Percentiles rank a stretch among this genome's conserved stretches.
phyloP scores from a whole-genome alignment of 139 green algal species.

The Picochlorum costavermella region DNA sequence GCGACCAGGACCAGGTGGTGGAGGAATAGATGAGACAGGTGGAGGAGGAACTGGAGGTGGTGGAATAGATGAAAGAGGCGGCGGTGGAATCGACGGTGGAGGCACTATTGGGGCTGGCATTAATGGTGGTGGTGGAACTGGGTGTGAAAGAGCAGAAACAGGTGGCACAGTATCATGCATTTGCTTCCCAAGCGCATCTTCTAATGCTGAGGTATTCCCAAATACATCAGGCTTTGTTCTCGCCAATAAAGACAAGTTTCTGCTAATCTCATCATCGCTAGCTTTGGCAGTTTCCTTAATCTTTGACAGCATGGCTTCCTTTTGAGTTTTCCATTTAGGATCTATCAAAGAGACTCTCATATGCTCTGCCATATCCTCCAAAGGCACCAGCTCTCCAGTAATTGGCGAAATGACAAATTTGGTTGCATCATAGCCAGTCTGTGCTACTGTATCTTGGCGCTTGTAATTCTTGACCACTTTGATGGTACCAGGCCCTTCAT shows the following conservation, averaged over 20 bases:
- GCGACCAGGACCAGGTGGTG: neutral
- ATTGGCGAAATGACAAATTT: conserved; percentile 89
- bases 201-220: conserved; percentile 79
- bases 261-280: conserved; percentile 85
- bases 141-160: conserved; percentile 6
- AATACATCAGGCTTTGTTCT: conserved; percentile 91
- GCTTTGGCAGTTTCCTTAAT: conserved; percentile 67
- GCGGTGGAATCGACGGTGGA: neutral
- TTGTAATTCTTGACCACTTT: conserved; percentile 88
- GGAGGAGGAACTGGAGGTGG: conserved; percentile 15
- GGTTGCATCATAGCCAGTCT: conserved; percentile 13
- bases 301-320: conserved; percentile 88
- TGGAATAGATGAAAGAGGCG: conserved; percentile 7
- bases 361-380: conserved; percentile 81
- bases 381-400: conserved; percentile 75
- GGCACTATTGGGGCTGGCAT: conserved; percentile 5
- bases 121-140: neutral
- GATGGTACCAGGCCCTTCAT: conserved; percentile 43
- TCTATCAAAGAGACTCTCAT: conserved; percentile 86
- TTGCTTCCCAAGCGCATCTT: conserved; percentile 46
- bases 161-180: conserved; percentile 59
- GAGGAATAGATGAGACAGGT: conserved; percentile 14
- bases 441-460: conserved; percentile 33
- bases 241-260: conserved; percentile 83
- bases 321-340: conserved; percentile 87